Evolutionary conservation across 2,329 filamentous ascomycete species (phyloP).

Genomic region (Mycosphaerella sp.): DNA sequence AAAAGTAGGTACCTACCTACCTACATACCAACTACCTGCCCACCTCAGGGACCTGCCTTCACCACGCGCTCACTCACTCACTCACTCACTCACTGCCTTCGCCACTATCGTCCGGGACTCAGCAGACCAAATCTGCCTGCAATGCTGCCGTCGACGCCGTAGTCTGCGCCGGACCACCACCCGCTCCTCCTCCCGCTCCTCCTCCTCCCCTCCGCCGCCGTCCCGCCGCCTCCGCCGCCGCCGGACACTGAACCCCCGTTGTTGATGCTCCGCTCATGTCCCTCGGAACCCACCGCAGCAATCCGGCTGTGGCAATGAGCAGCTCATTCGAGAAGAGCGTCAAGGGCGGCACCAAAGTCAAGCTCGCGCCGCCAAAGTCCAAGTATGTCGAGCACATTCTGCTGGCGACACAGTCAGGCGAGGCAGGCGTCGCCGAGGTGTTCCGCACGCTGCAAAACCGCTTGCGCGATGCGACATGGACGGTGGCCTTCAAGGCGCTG

Average conservation of each 20-base stretch:
- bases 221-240: background rate
- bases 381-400: conserved; percentile 99
- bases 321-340: conserved; percentile 98
- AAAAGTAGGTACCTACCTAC: too few relatives aligned
- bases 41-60: too few relatives aligned
- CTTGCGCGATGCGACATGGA: conserved; percentile 95
- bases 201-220: conserved; percentile 1
- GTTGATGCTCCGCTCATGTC: conserved; percentile 6
- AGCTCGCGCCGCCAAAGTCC: conserved; percentile 86
- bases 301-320: conserved; percentile 50
- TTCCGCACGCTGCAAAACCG: conserved; percentile 86
- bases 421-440: conserved; percentile 90
- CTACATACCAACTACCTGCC: too few relatives aligned
- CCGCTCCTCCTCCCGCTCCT: background rate
- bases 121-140: too few relatives aligned
- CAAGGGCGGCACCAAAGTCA: conserved; percentile 97
- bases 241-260: background rate
- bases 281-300: conserved; percentile 13
- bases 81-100: too few relatives aligned
- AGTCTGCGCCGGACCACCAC: too few relatives aligned
- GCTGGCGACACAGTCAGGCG: conserved; percentile 86
- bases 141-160: too few relatives aligned
- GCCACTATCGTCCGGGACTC: too few relatives aligned
- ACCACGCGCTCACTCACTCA: too few relatives aligned
- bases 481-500: conserved; percentile 96